Base-by-base conservation (phyloP, 2,329 filamentous ascomycete genomes). In the Penicillium janthinellum region DNA sequence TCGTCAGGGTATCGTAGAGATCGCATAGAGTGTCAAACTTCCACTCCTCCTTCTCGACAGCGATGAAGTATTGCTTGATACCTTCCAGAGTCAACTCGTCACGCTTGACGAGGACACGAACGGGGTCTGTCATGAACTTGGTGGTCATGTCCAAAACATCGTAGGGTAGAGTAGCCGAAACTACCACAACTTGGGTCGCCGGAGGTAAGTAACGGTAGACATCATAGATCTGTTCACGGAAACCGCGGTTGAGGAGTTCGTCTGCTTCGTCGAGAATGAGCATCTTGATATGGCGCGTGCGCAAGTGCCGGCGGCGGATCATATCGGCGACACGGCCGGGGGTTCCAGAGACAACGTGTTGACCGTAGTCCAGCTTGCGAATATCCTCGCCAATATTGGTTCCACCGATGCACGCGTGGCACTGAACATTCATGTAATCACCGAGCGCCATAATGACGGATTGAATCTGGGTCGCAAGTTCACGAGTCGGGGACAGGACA, bases 61-160 rank as follows among this genome's bases (percentile, higher is more conserved):
- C 95, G 82, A 99, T 98, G 85, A 97, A 99, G 85, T 97, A 99
- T 81, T 99, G 95, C 88, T 99, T 99, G 78, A 99, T 96, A 91
- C 95, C 95, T 84, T 99, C 95, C 61, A 99, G 92, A 76, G 95
- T 99, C 81, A 99, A 89, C 81, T 99, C 95, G 77, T 96, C 94
- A 88, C 96, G 96, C 90, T 99, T 99, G 82, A 99, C 95, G 72
- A 99, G 87, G 77, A 99, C 98, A 77, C 95, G 93, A 80, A 99
- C 91, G 70, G 95, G 95, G 82, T 99, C 95, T 74, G 92, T 93
- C 95, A 99, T 99, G 87, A 99, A 99, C 85, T 97, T 97, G 83
- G 94, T 98, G 77, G 95, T 99, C 77, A 99, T 93, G 85, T 99
- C 95, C 63, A 99, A 89, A 64, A 99, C 95, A 77, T 99, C 95